Evolutionary conservation across 1,139 yeast genomes (phyloP), one percentile per base, ranked within the genome.

Genomic region (Taiozyma sp.): DNA sequence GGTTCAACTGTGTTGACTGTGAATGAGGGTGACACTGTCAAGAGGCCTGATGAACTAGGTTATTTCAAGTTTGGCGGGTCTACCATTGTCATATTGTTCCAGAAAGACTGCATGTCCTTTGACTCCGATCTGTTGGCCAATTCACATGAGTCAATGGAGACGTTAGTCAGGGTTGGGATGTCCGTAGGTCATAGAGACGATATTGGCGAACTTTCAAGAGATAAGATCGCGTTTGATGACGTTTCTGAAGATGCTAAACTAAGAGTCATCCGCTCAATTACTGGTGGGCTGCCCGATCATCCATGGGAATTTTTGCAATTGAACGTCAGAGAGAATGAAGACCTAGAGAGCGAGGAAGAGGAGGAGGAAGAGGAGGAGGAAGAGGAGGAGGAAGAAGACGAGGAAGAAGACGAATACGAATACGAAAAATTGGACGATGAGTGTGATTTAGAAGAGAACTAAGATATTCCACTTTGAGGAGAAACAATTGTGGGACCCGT

Each of bases 1-100:
- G 98, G 98, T 0, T 86, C 96, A 2, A 90, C 85, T 3, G 78
- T 89, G 0, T 68, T 91, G 39, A 84, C 93, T 0, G 83, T 82
- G n/a, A 63, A 76, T 48, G 79, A 76, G 44, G 89, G 88, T 3
- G 81, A 82, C 42, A 47, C 52, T 1, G 75, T 91, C 7, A 62
- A 69, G 16, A 74, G 93, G 49, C 88, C 93, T 8, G 95, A 88
- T 45, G 98, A 93, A 62, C 70, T 93, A 43, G 99, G 99, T 0
- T 91, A 88, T 63, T 93, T 93, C 74, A 88, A 90, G 64, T 93
- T 91, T 71, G 99, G 99, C 16, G 99, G 98, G 0, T 88, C 96
- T 0, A 93, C 99, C 0, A 76, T 89, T 16, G 72, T 93, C 7
- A 66, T 87, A 2, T 65, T 93, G 11, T 76, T 83, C 52, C 76